These are phyloP conservation scores for Geotrichum siamense DNA, from an alignment of 1,139 yeast genomes.

Conservation along the genomic window DNA sequence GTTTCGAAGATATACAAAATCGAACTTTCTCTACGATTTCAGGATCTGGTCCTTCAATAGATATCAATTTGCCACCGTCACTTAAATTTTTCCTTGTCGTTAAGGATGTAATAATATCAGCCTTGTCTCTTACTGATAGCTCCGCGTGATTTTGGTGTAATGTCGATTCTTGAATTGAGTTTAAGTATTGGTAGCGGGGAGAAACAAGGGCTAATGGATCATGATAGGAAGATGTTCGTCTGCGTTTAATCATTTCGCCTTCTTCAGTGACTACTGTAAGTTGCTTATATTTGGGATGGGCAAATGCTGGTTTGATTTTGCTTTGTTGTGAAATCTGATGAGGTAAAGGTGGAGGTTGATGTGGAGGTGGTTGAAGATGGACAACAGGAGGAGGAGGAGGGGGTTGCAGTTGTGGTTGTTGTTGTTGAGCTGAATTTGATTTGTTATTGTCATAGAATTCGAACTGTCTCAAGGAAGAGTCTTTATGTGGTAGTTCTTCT, in stretches of 20 bases:
- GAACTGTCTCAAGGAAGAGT: constrained; percentile 15
- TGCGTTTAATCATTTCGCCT: constrained; percentile 20
- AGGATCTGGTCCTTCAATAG: constrained; percentile 27
- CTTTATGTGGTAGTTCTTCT: constrained; percentile 8
- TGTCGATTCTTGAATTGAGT: constrained; percentile 2
- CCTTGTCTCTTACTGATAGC: constrained; percentile 26
- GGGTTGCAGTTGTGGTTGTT: neutral
- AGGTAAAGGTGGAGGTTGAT: constrained; percentile 1
- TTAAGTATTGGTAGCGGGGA: constrained; percentile 4
- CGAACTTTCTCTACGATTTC: constrained; percentile 21
- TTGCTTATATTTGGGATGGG: constrained; percentile 16
- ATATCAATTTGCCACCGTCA: constrained; percentile 21
- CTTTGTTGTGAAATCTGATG: constrained; percentile 1
- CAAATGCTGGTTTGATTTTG: constrained; percentile 3
- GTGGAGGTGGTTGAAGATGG: neutral
- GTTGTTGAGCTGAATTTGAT: neutral
- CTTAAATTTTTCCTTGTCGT: constrained; percentile 19
- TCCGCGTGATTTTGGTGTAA: constrained; percentile 5
- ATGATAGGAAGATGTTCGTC: constrained; percentile 30
- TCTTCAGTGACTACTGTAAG: constrained; percentile 20
- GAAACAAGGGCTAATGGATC: constrained; percentile 28
- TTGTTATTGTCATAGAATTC: constrained; percentile 8
- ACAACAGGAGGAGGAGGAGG: neutral
- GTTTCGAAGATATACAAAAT: constrained; percentile 17
- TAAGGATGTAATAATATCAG: constrained; percentile 24